Conservation (phyloP, 2,329 filamentous ascomycete species). For the Kalmusia sp. region DNA sequence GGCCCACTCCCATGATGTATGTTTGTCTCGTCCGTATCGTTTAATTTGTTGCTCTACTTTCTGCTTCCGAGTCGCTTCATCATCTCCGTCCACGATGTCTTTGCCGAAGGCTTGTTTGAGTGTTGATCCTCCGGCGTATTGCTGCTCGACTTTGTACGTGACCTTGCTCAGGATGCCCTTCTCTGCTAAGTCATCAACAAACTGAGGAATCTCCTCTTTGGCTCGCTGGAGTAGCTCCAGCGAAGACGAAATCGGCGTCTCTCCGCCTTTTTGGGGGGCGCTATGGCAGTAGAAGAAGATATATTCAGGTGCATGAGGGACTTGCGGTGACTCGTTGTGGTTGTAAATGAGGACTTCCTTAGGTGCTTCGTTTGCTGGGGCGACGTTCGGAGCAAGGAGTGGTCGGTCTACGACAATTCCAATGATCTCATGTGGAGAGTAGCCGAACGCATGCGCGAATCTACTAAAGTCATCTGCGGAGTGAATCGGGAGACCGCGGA, state of each 20-base stretch:
- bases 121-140: conserved; percentile 57
- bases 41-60: conserved; percentile 60
- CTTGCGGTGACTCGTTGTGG: conserved; percentile 60
- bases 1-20: conserved; percentile 59
- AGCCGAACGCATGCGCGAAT: conserved; percentile 59
- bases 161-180: conserved; percentile 51
- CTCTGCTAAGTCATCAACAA: conserved; percentile 50
- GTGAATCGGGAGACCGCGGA: conserved; percentile 55
- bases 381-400: conserved; percentile 52
- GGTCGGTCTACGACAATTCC: conserved; percentile 59
- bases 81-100: conserved; percentile 53
- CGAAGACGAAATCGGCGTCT: conserved; percentile 58
- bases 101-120: conserved; percentile 58
- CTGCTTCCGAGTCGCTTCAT: conserved; percentile 47
- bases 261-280: conserved; percentile 46
- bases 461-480: conserved; percentile 55
- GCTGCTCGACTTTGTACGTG: conserved; percentile 52
- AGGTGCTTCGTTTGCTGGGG: conserved; percentile 58
- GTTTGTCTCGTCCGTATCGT: conserved; percentile 53
- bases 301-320: conserved; percentile 60
- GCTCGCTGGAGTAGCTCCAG: conserved; percentile 56
- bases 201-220: conserved; percentile 56
- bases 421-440: conserved; percentile 58
- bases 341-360: conserved; percentile 58
- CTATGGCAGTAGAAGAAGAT: conserved; percentile 58